Percentiles rank a stretch among this genome's conserved stretches.
phyloP scores from a whole-genome alignment of 2,329 filamentous ascomycete genomes.

The Teratosphaeria zuluensis region DNA sequence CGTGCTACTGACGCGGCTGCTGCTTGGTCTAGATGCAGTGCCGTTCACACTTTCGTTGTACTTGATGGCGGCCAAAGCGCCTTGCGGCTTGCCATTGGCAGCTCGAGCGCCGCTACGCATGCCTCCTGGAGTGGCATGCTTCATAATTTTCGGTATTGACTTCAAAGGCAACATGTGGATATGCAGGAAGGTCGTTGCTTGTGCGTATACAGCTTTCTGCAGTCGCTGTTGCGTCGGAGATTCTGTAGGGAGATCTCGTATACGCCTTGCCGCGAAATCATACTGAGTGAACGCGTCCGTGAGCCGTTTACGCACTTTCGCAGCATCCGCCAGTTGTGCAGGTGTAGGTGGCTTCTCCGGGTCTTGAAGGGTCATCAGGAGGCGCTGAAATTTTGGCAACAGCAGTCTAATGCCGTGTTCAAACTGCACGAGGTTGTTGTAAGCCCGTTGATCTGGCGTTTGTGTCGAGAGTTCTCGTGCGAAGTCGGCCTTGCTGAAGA shows the following conservation, averaged over 20 bases:
- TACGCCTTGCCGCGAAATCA: conserved; percentile 67
- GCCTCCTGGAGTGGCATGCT: conserved; percentile 47
- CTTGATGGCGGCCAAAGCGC: conserved; percentile 48
- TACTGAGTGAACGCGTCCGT: conserved; percentile 87
- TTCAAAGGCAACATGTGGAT: conserved; percentile 82
- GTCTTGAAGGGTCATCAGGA: conserved; percentile 64
- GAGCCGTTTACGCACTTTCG: conserved; percentile 78
- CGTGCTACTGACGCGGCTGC: conserved; percentile 43
- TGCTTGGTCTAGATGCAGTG: conserved; percentile 21
- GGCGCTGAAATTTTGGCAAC: conserved; percentile 73
- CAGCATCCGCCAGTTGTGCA: conserved; percentile 71
- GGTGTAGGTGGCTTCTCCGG: conserved; percentile 55
- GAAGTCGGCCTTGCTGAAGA: conserved; percentile 71
- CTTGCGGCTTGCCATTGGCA: conserved; percentile 31
- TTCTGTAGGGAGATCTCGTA: conserved; percentile 67
- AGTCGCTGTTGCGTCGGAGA: conserved; percentile 63
- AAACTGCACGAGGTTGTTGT: conserved; percentile 76
- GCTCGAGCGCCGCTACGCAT: conserved; percentile 12
- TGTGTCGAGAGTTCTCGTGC: conserved; percentile 56
- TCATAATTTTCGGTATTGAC: conserved; percentile 37
- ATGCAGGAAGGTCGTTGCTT: conserved; percentile 75
- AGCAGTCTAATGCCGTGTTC: conserved; percentile 76
- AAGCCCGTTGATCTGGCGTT: conserved; percentile 67
- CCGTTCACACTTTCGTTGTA: conserved; percentile 23
- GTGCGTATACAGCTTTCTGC: conserved; percentile 72